phyloP scores from a whole-genome alignment of 768 basidiomycete genomes.

The Panellus pusillus region DNA sequence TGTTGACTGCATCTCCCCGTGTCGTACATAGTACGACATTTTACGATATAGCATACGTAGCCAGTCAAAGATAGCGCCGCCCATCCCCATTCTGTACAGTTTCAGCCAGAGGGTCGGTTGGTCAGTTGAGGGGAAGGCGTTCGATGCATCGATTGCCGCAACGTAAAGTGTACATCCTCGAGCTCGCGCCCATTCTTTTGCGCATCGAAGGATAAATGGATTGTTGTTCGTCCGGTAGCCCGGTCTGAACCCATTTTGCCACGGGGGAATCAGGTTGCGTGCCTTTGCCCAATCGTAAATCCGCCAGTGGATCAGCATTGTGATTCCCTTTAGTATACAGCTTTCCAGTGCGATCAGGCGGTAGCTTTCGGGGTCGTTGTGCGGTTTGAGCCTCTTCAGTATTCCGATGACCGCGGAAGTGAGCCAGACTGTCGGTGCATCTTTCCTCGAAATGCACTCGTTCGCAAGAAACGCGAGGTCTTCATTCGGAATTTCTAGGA shows the following conservation, averaged over 20 bases:
- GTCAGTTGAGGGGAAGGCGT: too few relatives aligned
- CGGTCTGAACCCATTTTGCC: background rate
- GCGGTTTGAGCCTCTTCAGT: background rate
- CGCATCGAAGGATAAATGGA: background rate
- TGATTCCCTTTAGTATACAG: constrained; percentile 5
- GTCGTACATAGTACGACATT: background rate
- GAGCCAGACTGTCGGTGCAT: background rate
- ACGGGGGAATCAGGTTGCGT: background rate
- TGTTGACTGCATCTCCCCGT: background rate
- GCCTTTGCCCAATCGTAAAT: background rate
- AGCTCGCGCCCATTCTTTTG: background rate
- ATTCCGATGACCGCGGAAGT: background rate
- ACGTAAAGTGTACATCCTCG: background rate
- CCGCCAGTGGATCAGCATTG: background rate
- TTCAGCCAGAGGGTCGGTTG: background rate
- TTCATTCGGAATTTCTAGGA: background rate
- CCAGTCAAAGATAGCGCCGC: too few relatives aligned
- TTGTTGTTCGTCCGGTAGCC: background rate
- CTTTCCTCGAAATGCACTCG: background rate
- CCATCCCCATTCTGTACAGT: background rate
- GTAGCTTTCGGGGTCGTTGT: constrained; percentile 22
- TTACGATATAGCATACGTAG: background rate
- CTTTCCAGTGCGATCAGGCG: constrained; percentile 27
- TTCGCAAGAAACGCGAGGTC: background rate
- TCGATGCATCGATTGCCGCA: background rate